phyloP scores from a whole-genome alignment of 2,329 filamentous ascomycete genomes.

The Aspergillus unguis region DNA sequence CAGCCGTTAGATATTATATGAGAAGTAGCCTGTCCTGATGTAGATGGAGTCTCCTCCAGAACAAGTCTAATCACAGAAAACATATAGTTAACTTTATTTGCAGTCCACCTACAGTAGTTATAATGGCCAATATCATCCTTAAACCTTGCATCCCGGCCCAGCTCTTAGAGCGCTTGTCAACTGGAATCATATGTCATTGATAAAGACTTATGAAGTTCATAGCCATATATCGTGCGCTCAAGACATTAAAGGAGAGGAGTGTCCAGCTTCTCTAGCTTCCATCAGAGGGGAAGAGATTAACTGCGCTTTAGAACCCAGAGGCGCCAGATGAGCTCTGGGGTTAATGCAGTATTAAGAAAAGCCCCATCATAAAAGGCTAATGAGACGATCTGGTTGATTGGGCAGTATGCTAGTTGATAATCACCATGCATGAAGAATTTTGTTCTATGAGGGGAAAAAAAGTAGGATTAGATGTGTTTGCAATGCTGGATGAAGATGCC shows the following conservation, averaged over 20 bases:
- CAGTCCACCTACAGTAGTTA: slow-evolving; percentile 25
- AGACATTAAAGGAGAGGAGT: slow-evolving; percentile 24
- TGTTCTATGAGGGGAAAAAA: slow-evolving; percentile 16
- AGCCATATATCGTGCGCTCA: slow-evolving; percentile 20
- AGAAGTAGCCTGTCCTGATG: slow-evolving; percentile 1
- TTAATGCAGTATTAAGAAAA: slow-evolving; percentile 25
- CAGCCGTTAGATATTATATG: slow-evolving; percentile 13
- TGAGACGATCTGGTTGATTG: slow-evolving; percentile 24
- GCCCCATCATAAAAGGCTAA: slow-evolving; percentile 24
- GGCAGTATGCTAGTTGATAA: slow-evolving; percentile 28
- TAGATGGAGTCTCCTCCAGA: background rate
- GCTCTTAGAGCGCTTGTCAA: slow-evolving; percentile 21
- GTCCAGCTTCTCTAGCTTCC: slow-evolving; percentile 23
- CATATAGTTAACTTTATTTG: slow-evolving; percentile 29
- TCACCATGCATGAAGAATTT: slow-evolving; percentile 30
- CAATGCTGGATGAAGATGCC: background rate
- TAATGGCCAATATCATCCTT: slow-evolving; percentile 29
- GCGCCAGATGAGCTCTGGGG: slow-evolving; percentile 24
- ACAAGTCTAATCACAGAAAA: slow-evolving; percentile 9
- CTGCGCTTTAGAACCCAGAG: slow-evolving; percentile 21
- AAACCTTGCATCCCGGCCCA: slow-evolving; percentile 25
- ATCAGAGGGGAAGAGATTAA: slow-evolving; percentile 20
- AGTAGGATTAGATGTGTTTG: background rate
- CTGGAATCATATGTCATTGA: slow-evolving; percentile 27
- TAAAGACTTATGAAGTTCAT: slow-evolving; percentile 22